Base-by-base conservation (phyloP, 768 basidiomycete species). In the Trichaptum fuscoviolaceum region DNA sequence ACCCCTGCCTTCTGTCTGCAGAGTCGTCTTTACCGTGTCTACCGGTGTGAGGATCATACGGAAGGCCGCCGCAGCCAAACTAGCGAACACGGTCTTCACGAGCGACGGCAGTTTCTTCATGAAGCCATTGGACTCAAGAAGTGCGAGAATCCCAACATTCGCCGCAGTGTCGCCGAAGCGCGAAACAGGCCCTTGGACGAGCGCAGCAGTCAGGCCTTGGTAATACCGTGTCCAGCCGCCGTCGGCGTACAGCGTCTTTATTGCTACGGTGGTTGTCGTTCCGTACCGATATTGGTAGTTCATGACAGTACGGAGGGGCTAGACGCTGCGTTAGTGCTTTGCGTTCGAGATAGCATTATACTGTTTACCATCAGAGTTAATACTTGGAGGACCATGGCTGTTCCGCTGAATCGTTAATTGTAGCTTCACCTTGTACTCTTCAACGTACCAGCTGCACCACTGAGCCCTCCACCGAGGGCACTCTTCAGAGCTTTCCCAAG, bases 131-230 rank as follows among this genome's bases (percentile, higher is more conserved):
- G 88, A 89, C 66, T 89, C 77, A 26, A 98, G 81, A 1, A 98
- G 82, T 0, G 94, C 95, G 24, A 96, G 82, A 67, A 97, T 94
- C 9, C 95, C 96, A 0, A 85, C 93, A 74, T 98, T 97, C 24
- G 96, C 93, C 0, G 94, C 94, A 1, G 96, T 98, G 76, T 99
- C 96, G 0, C 95, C 95, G 74, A 99, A 98, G 15, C 96, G 87
- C 4, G 91, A 82, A 9, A 90, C 80, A 0, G 91, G 91, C 58
- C 90, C 96, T 77, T 93, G 96, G 63, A 99, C 70, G 66, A 96
- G 86, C 0, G 96, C 96, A 0, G 95, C 92, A 0, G 76, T 72
- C 36, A 99, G 84, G 7, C 96, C 96, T 69, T 92, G 89, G 76
- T 97, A 99, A 76, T 91, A 97, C 58, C 96, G 85, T 42, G 84